phyloP scores from a whole-genome alignment of 495 filamentous ascomycete species.

The Tuber umbilicatum region DNA sequence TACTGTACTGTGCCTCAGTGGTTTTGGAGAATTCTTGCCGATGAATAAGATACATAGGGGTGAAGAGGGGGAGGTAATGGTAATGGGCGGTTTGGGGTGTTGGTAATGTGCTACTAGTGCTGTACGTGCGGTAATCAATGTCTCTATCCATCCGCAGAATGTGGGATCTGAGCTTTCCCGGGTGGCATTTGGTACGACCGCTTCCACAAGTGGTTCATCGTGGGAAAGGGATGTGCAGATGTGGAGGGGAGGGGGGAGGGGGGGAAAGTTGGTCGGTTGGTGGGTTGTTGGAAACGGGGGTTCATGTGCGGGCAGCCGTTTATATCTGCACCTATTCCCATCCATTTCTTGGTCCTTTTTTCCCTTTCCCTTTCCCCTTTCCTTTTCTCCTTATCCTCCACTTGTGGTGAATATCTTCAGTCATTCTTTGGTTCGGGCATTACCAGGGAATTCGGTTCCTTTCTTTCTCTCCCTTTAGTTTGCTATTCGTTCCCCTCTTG shows the following conservation, averaged over 20 bases:
- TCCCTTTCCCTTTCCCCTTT: conserved; percentile 8
- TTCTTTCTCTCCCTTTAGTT: conserved; percentile 12
- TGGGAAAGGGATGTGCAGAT: conserved; percentile 12
- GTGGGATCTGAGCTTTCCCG: background rate
- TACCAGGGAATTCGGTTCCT: conserved; percentile 12
- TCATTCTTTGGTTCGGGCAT: conserved; percentile 19
- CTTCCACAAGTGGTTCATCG: background rate
- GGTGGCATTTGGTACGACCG: background rate
- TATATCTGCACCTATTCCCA: conserved; percentile 28
- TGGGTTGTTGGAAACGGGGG: background rate
- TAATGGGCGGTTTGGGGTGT: background rate
- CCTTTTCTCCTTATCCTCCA: conserved; percentile 7
- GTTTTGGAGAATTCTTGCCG: background rate
- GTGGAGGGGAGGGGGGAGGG: conserved; percentile 1
- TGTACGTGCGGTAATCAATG: background rate
- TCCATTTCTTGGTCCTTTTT: conserved; percentile 9
- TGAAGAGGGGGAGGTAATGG: background rate
- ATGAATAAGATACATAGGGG: background rate
- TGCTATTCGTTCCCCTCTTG: conserved; percentile 32
- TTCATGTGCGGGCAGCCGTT: conserved; percentile 2
- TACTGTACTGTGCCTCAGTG: background rate
- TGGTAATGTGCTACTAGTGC: background rate
- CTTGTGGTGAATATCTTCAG: conserved; percentile 9
- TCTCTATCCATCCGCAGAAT: background rate
- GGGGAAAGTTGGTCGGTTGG: background rate